These are phyloP conservation scores for Alternaria conjuncta DNA, from an alignment of 2,329 filamentous ascomycete genomes.

Conservation along the genomic window DNA sequence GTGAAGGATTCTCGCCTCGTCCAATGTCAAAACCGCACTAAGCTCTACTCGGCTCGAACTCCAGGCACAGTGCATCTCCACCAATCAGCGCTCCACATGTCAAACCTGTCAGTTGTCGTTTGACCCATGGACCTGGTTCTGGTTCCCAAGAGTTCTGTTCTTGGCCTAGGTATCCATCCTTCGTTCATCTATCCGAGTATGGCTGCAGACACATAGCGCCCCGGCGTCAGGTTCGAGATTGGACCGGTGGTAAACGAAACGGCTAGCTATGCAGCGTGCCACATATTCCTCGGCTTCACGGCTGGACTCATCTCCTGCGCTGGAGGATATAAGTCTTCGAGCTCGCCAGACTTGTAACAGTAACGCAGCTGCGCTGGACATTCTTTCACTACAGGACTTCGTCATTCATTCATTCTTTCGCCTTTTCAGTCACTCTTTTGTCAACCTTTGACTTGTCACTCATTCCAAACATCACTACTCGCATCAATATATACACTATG, in stretches of 20 bases:
- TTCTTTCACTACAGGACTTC: conserved; percentile 33
- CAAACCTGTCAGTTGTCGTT: conserved; percentile 19
- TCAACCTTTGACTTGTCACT: conserved; percentile 22
- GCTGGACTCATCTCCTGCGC: conserved; percentile 18
- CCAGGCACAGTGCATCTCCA: conserved; percentile 24
- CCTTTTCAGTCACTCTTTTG: conserved; percentile 35
- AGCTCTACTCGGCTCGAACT: conserved; percentile 11
- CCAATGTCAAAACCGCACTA: conserved; percentile 16
- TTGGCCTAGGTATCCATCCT: conserved; percentile 20
- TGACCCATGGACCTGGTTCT: conserved; percentile 12
- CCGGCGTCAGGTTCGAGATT: conserved; percentile 25
- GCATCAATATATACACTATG: conserved; percentile 18
- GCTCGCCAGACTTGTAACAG: conserved; percentile 9
- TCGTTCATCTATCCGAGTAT: conserved; percentile 26
- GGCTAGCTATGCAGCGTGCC: conserved; percentile 23
- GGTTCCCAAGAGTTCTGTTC: conserved; percentile 8
- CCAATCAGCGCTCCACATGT: conserved; percentile 18
- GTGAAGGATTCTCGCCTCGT: conserved; percentile 21
- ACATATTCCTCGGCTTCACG: conserved; percentile 22
- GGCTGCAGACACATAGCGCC: conserved; percentile 27
- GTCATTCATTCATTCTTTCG: conserved; percentile 17
- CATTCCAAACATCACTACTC: conserved; percentile 20
- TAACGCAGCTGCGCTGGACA: conserved; percentile 43
- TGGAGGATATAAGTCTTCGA: conserved; percentile 27
- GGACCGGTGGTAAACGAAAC: conserved; percentile 37